Conservation (phyloP, 106 monocot species). For the Iris macrosiphon region DNA sequence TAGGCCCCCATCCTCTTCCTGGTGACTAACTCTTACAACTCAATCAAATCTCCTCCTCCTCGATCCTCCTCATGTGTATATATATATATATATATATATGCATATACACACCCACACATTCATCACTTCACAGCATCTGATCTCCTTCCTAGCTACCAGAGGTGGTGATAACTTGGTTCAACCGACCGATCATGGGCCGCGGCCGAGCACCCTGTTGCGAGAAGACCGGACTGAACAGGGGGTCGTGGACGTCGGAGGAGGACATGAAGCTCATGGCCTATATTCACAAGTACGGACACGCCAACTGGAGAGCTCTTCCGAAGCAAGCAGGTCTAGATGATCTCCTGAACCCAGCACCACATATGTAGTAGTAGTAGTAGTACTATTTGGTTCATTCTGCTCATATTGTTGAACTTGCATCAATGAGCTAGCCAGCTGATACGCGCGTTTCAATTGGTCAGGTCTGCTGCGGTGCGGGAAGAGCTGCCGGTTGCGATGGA, state of each 20-base stretch:
- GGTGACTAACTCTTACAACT: no score
- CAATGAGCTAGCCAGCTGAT: no score
- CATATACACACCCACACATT: slow-evolving; percentile 2
- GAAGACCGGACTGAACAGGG: slow-evolving; percentile 45
- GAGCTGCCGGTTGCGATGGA: slow-evolving; percentile 56
- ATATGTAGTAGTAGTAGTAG: no score
- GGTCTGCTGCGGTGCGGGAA: slow-evolving; percentile 51
- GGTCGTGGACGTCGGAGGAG: slow-evolving; percentile 51
- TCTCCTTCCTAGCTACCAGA: neutral
- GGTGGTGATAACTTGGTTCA: no score
- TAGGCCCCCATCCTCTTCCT: neutral
- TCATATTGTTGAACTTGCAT: no score
- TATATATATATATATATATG: slow-evolving; percentile 14
- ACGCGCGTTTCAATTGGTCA: no score
- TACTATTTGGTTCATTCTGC: no score
- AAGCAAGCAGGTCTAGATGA: slow-evolving; percentile 59
- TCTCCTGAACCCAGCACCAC: no score
- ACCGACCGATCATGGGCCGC: no score
- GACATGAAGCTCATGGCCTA: slow-evolving; percentile 43
- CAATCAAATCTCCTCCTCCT: slow-evolving; percentile 4
- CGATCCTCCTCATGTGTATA: no score
- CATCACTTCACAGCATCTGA: neutral
- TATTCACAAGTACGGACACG: slow-evolving; percentile 44
- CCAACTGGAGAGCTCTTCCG: slow-evolving; percentile 52
- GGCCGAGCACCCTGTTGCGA: slow-evolving; percentile 58